Conservation (phyloP, 2,329 filamentous ascomycete genomes). For the Amesomyces nigricolor region DNA sequence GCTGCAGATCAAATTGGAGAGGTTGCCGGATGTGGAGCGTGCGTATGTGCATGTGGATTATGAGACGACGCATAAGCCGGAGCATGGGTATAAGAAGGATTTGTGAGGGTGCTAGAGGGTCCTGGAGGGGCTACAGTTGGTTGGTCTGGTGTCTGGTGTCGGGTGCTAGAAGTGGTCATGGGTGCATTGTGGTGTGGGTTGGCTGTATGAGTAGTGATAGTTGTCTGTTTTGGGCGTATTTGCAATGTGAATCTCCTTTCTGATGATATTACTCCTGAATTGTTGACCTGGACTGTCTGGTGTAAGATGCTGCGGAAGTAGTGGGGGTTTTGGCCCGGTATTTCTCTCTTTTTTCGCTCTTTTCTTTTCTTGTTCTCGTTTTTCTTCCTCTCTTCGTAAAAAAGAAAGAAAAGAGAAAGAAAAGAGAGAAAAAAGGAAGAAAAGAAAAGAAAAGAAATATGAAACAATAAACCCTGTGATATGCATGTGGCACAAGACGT, state of each 20-base stretch:
- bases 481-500: too few relatives aligned
- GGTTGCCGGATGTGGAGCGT: conserved; percentile 82
- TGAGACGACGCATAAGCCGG: conserved; percentile 90
- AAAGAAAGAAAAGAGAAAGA: too few relatives aligned
- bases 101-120: conserved; percentile 32
- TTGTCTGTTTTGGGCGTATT: neutral
- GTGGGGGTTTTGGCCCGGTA: too few relatives aligned
- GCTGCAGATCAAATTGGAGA: conserved; percentile 90
- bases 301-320: too few relatives aligned
- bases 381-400: too few relatives aligned
- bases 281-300: too few relatives aligned
- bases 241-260: neutral
- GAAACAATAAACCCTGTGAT: too few relatives aligned
- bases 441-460: too few relatives aligned
- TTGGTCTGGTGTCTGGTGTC: neutral
- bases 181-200: neutral
- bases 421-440: too few relatives aligned
- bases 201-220: neutral
- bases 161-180: neutral
- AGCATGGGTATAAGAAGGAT: conserved; percentile 63
- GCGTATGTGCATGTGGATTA: conserved; percentile 98
- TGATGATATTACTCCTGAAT: neutral
- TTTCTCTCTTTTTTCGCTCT: too few relatives aligned
- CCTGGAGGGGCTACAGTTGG: too few relatives aligned
- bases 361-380: too few relatives aligned